Evolutionary conservation across 495 filamentous ascomycete genomes (phyloP), one percentile per base, ranked within the genome.

Genomic region (Trichoderma gamsii): DNA sequence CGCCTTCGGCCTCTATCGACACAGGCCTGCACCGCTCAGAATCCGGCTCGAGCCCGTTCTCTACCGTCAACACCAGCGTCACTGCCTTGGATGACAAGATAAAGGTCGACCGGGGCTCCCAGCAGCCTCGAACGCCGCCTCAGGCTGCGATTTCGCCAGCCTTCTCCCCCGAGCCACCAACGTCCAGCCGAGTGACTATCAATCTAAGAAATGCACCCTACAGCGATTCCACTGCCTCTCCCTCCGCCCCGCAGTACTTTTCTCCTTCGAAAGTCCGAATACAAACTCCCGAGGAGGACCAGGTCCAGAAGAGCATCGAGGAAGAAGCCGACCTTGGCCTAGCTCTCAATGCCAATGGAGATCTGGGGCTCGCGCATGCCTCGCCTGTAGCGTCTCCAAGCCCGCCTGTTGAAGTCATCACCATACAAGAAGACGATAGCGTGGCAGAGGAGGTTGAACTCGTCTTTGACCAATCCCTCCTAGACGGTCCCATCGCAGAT

Each of bases 141-240:
- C 71, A 65, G 71, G 77, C 2, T 32, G 56, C 27, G 8, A 12
- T 35, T 25, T 61, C 56, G 25, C 27, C 56, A 4, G n/a, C 56
- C 56, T 21, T 32, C 25, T 65, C 73, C 13, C 68, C 75, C 16
- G 78, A 72, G 9, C 76, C 77, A 18, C 77, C 76, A 7, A 13
- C 25, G 49, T 82, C 81, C 16, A 84, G 81, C 73, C 77, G 77
- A 70, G 82, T 85, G 66, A 85, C 83, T 21, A 80, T 85, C 56
- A 85, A 86, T 67, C 74, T 85, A 23, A 79, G 83, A 66, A 84
- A 78, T 64, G 74, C 27, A 68, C 79, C 70, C 69, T 77, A 67
- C 74, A 73, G 56, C 65, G 78, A 81, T n/a, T 84, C 80, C 4
- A 79, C 83, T 4, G 66, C 79, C 16, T 83, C 82, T 41, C 81